Base-by-base conservation (phyloP, 1,284 basidiomycete species). In the Fomitopsis schrenkii region DNA sequence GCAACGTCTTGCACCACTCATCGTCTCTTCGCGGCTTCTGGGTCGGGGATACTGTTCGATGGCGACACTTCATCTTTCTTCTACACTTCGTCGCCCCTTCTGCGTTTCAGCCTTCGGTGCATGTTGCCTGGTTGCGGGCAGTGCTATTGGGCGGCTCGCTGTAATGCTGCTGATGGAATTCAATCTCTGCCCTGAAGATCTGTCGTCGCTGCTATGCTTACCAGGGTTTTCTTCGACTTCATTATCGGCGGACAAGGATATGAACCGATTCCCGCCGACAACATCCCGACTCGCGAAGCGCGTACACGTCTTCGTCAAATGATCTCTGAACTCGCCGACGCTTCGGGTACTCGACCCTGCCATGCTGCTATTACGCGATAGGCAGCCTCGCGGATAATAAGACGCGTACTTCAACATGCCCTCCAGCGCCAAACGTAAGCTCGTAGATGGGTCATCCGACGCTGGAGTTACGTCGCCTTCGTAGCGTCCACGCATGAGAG, bases 111-210 rank as follows among this genome's bases (percentile, higher is more conserved):
- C 35, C 28, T 15, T 54, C 36, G 52, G 52, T 22, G 52, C 36
- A 54, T 54, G 19, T 54, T 17, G 5, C n/a, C 35, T 30, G 17
- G 19, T 40, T 6, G 35, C 36, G 35, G 35, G 52, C 35, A 33
- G n/a, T n/a, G 33, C 14, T 36, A 19, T n/a, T 22, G 22, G 35
- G 33, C 52, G 19, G 19, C 28, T 54, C 52, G 35, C 52, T 54
- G 22, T 54, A 22, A 12, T 38, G 19, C 17, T 30, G 7, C 17
- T 30, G 7, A 19, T 40, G 17, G 52, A 33, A 38, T 12, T 54
- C 3, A 30, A 54, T 54, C 52, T 38, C 35, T 54, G 52, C 35
- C 52, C 52, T 54, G 52, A 54, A 54, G 52, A 54, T 54, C 52
- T 19, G n/a, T 40, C 19, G 19, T 54, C 52, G 28, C 17, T 38